Evolutionary conservation across 83 land plant genomes (phyloP).

Genomic region (Larix sibirica): DNA sequence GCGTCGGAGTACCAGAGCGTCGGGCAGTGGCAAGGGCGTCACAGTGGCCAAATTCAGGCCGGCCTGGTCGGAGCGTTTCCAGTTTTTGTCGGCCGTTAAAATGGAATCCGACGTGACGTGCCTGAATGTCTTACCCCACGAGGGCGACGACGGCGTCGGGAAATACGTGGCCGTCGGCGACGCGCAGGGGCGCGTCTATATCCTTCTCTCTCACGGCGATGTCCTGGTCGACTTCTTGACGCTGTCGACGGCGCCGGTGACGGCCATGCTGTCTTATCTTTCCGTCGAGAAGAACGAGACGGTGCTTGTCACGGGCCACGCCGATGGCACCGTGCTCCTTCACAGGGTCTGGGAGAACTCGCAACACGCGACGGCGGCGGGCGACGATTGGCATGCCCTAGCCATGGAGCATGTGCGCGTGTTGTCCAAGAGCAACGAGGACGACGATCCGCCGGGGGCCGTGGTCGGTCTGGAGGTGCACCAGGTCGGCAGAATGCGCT

Average conservation of each 20-base stretch:
- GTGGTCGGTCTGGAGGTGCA: constrained; percentile 66
- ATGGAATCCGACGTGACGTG: constrained; percentile 65
- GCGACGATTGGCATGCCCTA: constrained; percentile 45
- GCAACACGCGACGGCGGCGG: constrained; percentile 3
- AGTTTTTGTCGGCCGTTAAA: constrained; percentile 80
- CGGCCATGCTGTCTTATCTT: constrained; percentile 70
- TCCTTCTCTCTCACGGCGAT: constrained; percentile 75
- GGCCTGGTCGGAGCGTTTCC: constrained; percentile 86
- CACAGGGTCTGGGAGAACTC: constrained; percentile 67
- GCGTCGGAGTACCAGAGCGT: constrained; percentile 10
- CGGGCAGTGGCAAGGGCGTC: constrained; percentile 13
- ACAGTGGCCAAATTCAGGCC: constrained; percentile 77
- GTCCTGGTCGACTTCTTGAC: constrained; percentile 61
- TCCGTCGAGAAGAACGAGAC: constrained; percentile 70
- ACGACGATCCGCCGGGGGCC: neutral
- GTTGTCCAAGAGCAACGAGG: constrained; percentile 13
- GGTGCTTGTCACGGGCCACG: constrained; percentile 76
- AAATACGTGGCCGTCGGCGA: constrained; percentile 93
- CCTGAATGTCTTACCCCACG: constrained; percentile 69
- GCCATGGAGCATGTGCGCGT: constrained; percentile 36
- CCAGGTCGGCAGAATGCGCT: constrained; percentile 70
- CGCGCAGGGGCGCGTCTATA: constrained; percentile 59
- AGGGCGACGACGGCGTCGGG: constrained; percentile 71
- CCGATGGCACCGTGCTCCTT: constrained; percentile 66
- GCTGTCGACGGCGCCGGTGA: constrained; percentile 47